phyloP scores from a whole-genome alignment of 441 rosid genomes.

The Adansonia gregorii region DNA sequence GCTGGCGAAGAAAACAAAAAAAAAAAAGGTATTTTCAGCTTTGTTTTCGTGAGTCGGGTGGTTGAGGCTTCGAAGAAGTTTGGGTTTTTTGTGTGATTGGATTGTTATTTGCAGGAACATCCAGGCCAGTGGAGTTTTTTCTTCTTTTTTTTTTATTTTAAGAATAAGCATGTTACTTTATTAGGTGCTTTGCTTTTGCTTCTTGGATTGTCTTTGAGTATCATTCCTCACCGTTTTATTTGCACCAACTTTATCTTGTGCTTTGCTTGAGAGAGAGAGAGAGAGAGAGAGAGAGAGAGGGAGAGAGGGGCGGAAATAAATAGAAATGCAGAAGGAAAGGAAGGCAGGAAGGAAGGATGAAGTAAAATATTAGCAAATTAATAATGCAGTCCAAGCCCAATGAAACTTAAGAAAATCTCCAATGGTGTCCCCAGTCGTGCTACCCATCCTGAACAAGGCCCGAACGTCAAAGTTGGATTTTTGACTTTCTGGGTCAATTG shows the following conservation, averaged over 20 bases:
- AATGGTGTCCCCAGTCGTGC: too few relatives aligned
- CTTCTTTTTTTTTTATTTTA: too few relatives aligned
- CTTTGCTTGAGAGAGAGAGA: neutral
- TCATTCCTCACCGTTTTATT: slow-evolving; percentile 32
- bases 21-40: neutral
- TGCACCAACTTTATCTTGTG: neutral
- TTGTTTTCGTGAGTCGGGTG: neutral
- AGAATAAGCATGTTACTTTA: neutral
- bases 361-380: neutral
- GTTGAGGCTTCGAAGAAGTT: neutral
- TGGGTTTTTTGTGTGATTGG: neutral
- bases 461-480: too few relatives aligned
- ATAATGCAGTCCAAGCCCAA: neutral
- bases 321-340: neutral
- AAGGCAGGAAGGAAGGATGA: neutral
- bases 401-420: too few relatives aligned
- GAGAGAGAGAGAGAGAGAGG: neutral
- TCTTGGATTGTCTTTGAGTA: slow-evolving; percentile 32
- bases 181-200: slow-evolving; percentile 52
- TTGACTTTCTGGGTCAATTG: too few relatives aligned
- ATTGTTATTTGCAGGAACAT: neutral
- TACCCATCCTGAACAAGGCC: too few relatives aligned
- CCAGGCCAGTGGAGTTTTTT: too few relatives aligned
- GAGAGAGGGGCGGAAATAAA: neutral
- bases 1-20: neutral